Evolutionary conservation across 140 eudicot genomes (phyloP).

Genomic region (Flaveria floridana): DNA sequence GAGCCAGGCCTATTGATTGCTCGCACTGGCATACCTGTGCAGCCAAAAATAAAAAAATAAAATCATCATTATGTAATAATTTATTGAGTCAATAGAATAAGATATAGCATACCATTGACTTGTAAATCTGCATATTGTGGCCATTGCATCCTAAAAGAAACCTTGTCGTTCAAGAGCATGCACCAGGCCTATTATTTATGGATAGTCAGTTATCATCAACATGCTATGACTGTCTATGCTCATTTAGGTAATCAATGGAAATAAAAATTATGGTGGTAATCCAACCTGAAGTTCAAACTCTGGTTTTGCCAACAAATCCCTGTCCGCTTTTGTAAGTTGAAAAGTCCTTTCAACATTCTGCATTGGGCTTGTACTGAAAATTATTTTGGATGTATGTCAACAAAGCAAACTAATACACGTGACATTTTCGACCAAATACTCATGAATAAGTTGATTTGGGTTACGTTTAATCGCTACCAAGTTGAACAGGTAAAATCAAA

Average conservation of each 20-base stretch:
- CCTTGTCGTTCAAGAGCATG: constrained; percentile 94
- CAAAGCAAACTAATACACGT: background rate
- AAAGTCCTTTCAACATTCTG: constrained; percentile 81
- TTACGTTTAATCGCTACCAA: background rate
- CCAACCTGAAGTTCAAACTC: constrained; percentile 53
- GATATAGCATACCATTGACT: constrained; percentile 64
- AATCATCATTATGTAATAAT: background rate
- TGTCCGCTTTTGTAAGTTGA: constrained; percentile 72
- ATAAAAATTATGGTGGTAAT: constrained; percentile 5
- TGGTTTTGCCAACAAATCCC: constrained; percentile 68
- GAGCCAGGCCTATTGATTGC: constrained; percentile 83
- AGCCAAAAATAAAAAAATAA: background rate
- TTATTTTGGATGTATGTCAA: constrained; percentile 18
- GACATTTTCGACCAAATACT: background rate
- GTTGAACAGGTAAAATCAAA: background rate
- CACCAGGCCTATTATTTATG: constrained; percentile 78
- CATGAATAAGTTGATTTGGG: background rate
- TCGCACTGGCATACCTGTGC: constrained; percentile 76
- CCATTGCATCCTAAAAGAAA: constrained; percentile 96
- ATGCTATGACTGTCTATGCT: constrained; percentile 3
- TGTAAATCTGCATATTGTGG: constrained; percentile 94
- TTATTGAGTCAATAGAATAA: constrained; percentile 17
- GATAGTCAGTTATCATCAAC: constrained; percentile 24
- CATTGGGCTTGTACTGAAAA: constrained; percentile 71
- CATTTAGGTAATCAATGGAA: constrained; percentile 11